Base-by-base conservation (phyloP, 768 basidiomycete species). In the Boletus rex-veris region DNA sequence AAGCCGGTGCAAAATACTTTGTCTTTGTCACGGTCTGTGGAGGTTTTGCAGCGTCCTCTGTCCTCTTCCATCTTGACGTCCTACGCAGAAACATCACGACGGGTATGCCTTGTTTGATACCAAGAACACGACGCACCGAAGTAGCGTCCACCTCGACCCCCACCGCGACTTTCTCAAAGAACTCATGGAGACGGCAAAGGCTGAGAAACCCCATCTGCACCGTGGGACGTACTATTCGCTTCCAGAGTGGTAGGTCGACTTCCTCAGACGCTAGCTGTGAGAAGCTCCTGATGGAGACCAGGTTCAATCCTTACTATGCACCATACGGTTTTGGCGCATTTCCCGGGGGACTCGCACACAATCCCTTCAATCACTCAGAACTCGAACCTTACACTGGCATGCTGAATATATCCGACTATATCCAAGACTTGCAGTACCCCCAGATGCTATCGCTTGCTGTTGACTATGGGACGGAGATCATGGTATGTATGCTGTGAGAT, bases 1-100 rank as follows among this genome's bases (percentile, higher is more conserved):
- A 72, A 30, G 78, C 81, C 0, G 83, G 83, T 3, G 83, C 83
- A 2, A 83, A 80, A 59, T 84, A 84, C 55, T 83, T 84, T 55
- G 81, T 84, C 19, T 66, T 81, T 35, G 79, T 80, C 7, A 77
- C 81, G 15, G 80, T 76, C 18, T 7, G 75, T 67, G 3, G 14
- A 41, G 44, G 26, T 28, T 28, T 28, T 8, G 26, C 45, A 11
- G 9, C 4, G 4, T 12, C 3, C 15, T 26, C 2, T 10, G 9
- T 14, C 9, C 1, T 36, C 8, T 42, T 43, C n/a, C 18, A 3
- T 41, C 9, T 18, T 59, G 41, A 59, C 11, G 12, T 30, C 14
- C 10, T 28, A 16, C 24, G 12, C 59, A 80, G 76, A 84, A 82
- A 76, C 83, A 85, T 50, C 83, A 85, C 52, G 84, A 85, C 50